phyloP scores from a whole-genome alignment of 1,284 basidiomycete species.

The Neolentinus lepideus region DNA sequence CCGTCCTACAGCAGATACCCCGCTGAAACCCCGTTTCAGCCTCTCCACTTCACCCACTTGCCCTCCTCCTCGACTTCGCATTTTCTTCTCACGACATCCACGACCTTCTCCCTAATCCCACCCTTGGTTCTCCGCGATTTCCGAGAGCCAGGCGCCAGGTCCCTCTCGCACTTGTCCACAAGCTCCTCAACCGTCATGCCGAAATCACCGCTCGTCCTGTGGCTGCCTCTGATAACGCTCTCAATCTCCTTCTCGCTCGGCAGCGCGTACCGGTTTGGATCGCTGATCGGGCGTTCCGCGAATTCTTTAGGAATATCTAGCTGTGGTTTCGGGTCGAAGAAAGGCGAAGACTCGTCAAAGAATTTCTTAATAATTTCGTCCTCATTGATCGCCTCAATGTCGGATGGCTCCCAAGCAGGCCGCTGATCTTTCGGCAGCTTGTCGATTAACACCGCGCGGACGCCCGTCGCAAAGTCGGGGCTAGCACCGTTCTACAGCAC shows the following conservation, averaged over 20 bases:
- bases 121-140: constrained; percentile 20
- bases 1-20: background rate
- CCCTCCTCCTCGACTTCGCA: constrained; percentile 51
- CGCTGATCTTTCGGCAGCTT: constrained; percentile 40
- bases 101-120: constrained; percentile 68
- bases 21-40: background rate
- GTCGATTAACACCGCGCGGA: constrained; percentile 67
- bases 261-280: constrained; percentile 51
- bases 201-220: constrained; percentile 46
- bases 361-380: constrained; percentile 50
- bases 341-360: constrained; percentile 46
- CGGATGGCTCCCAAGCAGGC: constrained; percentile 63
- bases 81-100: constrained; percentile 61
- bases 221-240: constrained; percentile 50
- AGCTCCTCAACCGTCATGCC: constrained; percentile 57
- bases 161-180: constrained; percentile 39
- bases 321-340: constrained; percentile 38
- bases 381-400: constrained; percentile 46
- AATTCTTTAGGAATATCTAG: constrained; percentile 36
- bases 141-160: constrained; percentile 17
- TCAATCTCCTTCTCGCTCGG: constrained; percentile 66
- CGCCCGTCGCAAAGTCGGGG: constrained; percentile 79
- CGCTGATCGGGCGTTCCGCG: constrained; percentile 17
- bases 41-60: constrained; percentile 55
- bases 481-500: constrained; percentile 57